phyloP scores from a whole-genome alignment of 441 rosid genomes.

The Euphorbia celastroides region DNA sequence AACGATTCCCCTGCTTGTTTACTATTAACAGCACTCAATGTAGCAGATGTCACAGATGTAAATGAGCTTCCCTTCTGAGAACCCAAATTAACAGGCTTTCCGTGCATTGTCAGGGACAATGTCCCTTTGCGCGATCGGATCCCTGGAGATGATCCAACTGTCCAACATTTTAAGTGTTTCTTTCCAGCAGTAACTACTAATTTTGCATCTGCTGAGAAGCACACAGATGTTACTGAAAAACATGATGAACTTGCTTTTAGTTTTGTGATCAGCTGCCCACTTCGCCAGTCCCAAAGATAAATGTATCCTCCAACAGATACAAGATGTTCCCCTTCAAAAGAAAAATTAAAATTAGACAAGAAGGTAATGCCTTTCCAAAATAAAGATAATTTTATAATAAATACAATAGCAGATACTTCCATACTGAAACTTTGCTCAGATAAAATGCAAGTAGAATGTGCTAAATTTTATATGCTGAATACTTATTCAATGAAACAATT shows the following conservation, averaged over 20 bases:
- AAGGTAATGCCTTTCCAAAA: not conserved
- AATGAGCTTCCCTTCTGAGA: slow-evolving; percentile 62
- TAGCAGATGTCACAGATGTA: slow-evolving; percentile 51
- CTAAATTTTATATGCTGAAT: not conserved
- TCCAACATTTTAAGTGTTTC: slow-evolving; percentile 78
- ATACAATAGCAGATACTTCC: not conserved
- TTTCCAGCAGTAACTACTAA: slow-evolving; percentile 71
- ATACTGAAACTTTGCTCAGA: not conserved
- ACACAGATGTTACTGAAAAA: slow-evolving; percentile 55
- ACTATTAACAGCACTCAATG: slow-evolving; percentile 22
- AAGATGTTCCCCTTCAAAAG: slow-evolving; percentile 54
- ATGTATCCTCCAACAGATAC: slow-evolving; percentile 81
- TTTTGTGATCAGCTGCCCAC: slow-evolving; percentile 49
- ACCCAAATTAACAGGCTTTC: slow-evolving; percentile 56
- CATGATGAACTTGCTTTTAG: slow-evolving; percentile 62
- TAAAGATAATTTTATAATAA: not conserved
- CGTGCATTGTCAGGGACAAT: slow-evolving; percentile 35
- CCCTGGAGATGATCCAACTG: slow-evolving; percentile 48
- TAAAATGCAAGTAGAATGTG: not conserved
- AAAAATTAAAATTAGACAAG: not conserved
- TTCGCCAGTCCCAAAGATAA: slow-evolving; percentile 80
- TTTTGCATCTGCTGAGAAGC: slow-evolving; percentile 63
- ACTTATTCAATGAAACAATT: not conserved
- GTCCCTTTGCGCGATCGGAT: slow-evolving; percentile 43
- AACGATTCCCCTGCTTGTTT: slow-evolving; percentile 32